Percentiles rank a stretch among this genome's conserved stretches.
Evolutionary conservation across 257 asterid species (phyloP).

Genomic region (Haberlea rhodopensis): DNA sequence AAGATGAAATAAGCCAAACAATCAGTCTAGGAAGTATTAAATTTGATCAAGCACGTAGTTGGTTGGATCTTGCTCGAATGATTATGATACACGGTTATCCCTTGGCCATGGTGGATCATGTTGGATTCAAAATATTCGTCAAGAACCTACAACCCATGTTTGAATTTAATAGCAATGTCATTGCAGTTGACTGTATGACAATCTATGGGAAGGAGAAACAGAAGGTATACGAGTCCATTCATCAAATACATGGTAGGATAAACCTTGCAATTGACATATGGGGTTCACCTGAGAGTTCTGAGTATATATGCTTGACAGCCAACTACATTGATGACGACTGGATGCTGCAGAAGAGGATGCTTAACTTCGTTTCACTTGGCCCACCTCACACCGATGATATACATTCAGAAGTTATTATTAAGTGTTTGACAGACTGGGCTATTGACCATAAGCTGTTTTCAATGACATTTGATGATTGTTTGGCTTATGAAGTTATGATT

Average conservation of each 20-base stretch:
- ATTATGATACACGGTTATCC: slow-evolving; percentile 97
- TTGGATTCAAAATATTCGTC: slow-evolving; percentile 76
- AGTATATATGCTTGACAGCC: slow-evolving; percentile 72
- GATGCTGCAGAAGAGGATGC: slow-evolving; percentile 84
- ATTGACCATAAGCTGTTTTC: slow-evolving; percentile 77
- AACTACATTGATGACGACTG: slow-evolving; percentile 73
- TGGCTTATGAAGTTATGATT: slow-evolving; percentile 56
- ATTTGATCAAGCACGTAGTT: slow-evolving; percentile 84
- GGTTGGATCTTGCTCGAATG: slow-evolving; percentile 93
- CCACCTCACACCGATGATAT: slow-evolving; percentile 64
- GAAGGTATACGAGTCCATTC: slow-evolving; percentile 59
- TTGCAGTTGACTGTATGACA: slow-evolving; percentile 77
- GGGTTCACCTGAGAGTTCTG: slow-evolving; percentile 62
- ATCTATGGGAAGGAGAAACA: slow-evolving; percentile 73
- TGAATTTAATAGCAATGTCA: slow-evolving; percentile 55
- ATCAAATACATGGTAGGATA: slow-evolving; percentile 68
- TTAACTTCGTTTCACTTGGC: slow-evolving; percentile 67
- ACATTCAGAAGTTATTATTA: slow-evolving; percentile 69
- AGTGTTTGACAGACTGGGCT: slow-evolving; percentile 77
- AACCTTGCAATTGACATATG: slow-evolving; percentile 76
- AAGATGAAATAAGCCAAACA: slow-evolving; percentile 56
- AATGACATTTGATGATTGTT: slow-evolving; percentile 77
- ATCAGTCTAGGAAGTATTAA: slow-evolving; percentile 63
- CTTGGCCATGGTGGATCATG: slow-evolving; percentile 79
- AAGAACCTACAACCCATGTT: slow-evolving; percentile 91